Evolutionary conservation across 2,329 filamentous ascomycete genomes (phyloP), one percentile per base, ranked within the genome.

Genomic region (Neopestalotiopsis sp.): DNA sequence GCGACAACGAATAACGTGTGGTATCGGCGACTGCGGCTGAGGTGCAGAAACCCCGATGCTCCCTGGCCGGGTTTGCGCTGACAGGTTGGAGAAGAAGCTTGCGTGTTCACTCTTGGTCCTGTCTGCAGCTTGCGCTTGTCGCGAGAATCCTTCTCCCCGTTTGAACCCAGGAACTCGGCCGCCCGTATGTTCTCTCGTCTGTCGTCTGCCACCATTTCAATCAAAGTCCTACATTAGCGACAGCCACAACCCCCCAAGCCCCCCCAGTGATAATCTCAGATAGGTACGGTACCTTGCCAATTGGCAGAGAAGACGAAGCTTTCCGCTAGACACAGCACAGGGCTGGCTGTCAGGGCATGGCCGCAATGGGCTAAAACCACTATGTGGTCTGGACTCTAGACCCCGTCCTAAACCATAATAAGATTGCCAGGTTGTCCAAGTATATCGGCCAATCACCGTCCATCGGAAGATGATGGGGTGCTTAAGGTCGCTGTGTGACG

Each of bases 271-370:
- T 5, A 7, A 17, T 5, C 45, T 49, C 13, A n/a, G 14, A n/a
- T n/a, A 49, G 14, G 45, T 14, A 20, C 45, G 20, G 24, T 28
- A 28, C 24, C 24, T 28, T 17, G 17, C 17, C 45, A 52, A 52
- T n/a, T 9, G 20, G 42, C 13, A 49, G 14, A 49, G n/a, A 14
- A 49, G 14, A 52, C 20, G 17, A n/a, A 20, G 10, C 45, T 52
- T 24, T 52, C 20, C 20, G 45, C 45, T 52, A 52, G 45, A n/a
- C 45, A 49, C 42, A 14, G 42, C 17, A 17, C 5, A 52, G 7
- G 45, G 45, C 45, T 52, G 45, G 45, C 45, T 52, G 45, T 52
- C 45, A 52, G n/a, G 45, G 45, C 45, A 52, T 52, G 45, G 45
- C 45, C 45, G 45, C 45, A 52, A 4, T 17, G 45, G 24, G 17